A percentile compares a stretch with the other conserved stretches of the same genome.
Conservation (phyloP, 2,329 filamentous ascomycete species). For the Dothideomycetes sp. region DNA sequence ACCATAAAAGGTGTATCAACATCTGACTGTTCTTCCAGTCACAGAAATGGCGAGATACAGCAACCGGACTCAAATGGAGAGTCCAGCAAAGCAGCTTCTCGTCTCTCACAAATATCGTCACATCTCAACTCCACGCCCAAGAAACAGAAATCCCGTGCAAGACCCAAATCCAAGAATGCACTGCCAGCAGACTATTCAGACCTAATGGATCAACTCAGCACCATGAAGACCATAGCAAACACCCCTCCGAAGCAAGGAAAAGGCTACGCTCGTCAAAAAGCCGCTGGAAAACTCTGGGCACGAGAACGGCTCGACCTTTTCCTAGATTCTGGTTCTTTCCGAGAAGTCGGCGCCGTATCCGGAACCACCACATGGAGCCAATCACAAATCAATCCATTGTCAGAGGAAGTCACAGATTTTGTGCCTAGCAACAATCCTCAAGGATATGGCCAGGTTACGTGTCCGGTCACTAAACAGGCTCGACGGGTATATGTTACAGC, state of each 20-base stretch:
- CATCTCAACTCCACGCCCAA: constrained; percentile 27
- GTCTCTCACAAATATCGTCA: constrained; percentile 20
- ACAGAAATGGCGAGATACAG: too few relatives aligned
- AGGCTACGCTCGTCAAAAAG: constrained; percentile 54
- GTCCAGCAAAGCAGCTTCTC: neutral
- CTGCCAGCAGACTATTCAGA: constrained; percentile 55
- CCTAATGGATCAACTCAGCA: constrained; percentile 47
- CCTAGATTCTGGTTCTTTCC: constrained; percentile 48
- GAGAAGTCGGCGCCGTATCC: constrained; percentile 51
- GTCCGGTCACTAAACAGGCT: too few relatives aligned
- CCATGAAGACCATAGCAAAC: constrained; percentile 43
- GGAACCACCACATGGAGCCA: constrained; percentile 52
- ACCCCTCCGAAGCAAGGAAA: constrained; percentile 46
- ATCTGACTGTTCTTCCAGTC: too few relatives aligned
- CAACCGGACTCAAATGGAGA: too few relatives aligned
- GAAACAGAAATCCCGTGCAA: constrained; percentile 23
- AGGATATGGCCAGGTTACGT: constrained; percentile 22
- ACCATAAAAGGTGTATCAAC: too few relatives aligned
- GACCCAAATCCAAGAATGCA: constrained; percentile 29
- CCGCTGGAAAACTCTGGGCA: constrained; percentile 57
- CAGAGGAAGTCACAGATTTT: constrained; percentile 43
- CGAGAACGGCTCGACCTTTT: constrained; percentile 51
- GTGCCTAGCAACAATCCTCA: constrained; percentile 56
- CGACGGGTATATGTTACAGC: constrained; percentile 55
- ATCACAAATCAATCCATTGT: constrained; percentile 31